These are phyloP conservation scores for Eustoma russellianum DNA, from an alignment of 257 asterid genomes.

Conservation along the genomic window DNA sequence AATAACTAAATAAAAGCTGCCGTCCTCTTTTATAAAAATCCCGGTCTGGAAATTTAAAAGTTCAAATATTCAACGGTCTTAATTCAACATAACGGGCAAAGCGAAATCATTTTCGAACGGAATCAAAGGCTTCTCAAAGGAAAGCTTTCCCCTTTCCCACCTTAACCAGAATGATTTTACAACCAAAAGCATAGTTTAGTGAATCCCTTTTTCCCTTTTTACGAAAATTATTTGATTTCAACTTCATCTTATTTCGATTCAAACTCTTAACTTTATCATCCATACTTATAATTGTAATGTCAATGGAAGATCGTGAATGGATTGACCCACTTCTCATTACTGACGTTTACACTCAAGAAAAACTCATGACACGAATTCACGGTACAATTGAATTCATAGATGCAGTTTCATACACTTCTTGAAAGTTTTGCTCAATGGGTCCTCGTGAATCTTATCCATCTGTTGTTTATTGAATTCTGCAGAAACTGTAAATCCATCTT, in stretches of 20 bases:
- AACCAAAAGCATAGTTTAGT: constrained; percentile 14
- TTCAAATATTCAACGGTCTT: constrained; percentile 32
- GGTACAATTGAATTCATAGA: constrained; percentile 18
- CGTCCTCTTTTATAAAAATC: background rate
- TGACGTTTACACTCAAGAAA: constrained; percentile 44
- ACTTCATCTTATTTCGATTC: constrained; percentile 22
- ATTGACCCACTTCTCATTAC: constrained; percentile 72
- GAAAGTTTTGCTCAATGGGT: background rate
- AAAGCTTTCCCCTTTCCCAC: constrained; percentile 14
- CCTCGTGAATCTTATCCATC: constrained; percentile 7
- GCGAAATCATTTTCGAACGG: constrained; percentile 22
- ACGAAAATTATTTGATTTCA: constrained; percentile 14
- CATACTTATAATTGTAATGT: constrained; percentile 10
- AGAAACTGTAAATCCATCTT: constrained; percentile 26
- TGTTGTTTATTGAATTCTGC: constrained; percentile 18
- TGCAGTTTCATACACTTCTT: background rate
- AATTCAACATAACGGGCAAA: constrained; percentile 31
- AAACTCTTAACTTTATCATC: constrained; percentile 25
- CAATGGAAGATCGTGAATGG: constrained; percentile 54
- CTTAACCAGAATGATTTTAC: constrained; percentile 4
- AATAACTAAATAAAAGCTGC: background rate
- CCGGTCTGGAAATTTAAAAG: constrained; percentile 42
- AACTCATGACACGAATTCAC: constrained; percentile 19
- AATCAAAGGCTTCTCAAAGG: constrained; percentile 40
- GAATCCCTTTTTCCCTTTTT: constrained; percentile 26